Conservation (phyloP, 2,329 filamentous ascomycete genomes). For the Epichloe amarillans region DNA sequence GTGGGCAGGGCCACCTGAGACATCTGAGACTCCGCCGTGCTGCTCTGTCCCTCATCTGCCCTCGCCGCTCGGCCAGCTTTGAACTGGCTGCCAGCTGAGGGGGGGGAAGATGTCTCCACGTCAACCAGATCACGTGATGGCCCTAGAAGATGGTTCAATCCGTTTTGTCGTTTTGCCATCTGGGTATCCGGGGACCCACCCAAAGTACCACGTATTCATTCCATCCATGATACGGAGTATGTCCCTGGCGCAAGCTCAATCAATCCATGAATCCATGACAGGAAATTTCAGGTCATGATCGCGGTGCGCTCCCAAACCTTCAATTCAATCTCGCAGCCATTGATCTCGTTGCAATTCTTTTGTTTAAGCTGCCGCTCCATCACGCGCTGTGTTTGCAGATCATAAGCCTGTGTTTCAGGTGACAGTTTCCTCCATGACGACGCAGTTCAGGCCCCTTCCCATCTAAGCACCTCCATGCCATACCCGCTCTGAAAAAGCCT, state of each 20-base stretch:
- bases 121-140: slow-evolving; percentile 1
- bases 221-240: not conserved
- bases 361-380: no score
- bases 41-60: no score
- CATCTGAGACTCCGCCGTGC: not conserved
- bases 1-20: not conserved
- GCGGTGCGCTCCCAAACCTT: not conserved
- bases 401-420: not conserved
- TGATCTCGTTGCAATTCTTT: not conserved
- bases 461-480: slow-evolving; percentile 6
- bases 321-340: not conserved
- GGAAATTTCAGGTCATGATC: not conserved
- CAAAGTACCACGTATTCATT: slow-evolving; percentile 4
- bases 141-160: not conserved
- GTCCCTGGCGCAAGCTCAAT: not conserved
- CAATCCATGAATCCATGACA: no score
- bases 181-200: not conserved
- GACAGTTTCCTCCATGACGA: slow-evolving; percentile 1
- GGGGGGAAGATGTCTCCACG: slow-evolving; percentile 1
- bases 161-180: not conserved
- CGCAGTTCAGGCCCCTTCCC: slow-evolving; percentile 8
- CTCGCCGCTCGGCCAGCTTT: no score
- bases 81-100: not conserved
- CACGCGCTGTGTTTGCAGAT: not conserved
- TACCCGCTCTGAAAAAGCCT: slow-evolving; percentile 4